Percentiles rank a stretch among this genome's conserved stretches.
These are phyloP conservation scores for Sequoia sempervirens DNA, from an alignment of 75 land plant species.

Conservation along the genomic window DNA sequence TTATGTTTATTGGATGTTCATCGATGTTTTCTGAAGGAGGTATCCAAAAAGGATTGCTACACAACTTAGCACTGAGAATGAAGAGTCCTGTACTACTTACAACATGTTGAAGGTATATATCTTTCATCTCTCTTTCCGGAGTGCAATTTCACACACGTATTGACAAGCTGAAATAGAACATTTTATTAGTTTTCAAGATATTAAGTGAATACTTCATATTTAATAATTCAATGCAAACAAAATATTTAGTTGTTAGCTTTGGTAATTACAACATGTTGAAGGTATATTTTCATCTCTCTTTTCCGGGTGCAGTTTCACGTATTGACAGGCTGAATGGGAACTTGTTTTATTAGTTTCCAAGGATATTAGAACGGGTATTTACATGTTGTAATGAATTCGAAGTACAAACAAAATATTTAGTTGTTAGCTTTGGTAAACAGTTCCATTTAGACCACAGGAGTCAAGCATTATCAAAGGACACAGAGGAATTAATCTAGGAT, in stretches of 20 bases:
- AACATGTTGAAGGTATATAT: conserved; percentile 85
- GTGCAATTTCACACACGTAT: background rate
- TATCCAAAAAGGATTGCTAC: conserved; percentile 69
- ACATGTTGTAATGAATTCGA: background rate
- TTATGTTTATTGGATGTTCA: background rate
- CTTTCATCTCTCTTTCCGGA: background rate
- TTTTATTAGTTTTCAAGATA: background rate
- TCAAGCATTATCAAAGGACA: background rate
- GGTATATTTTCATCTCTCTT: conserved; percentile 24
- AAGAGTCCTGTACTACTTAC: conserved; percentile 95
- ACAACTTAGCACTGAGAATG: conserved; percentile 61
- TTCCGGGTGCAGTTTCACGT: background rate
- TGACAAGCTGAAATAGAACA: background rate
- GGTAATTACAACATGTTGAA: conserved; percentile 97
- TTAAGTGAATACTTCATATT: background rate
- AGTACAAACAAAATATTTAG: background rate
- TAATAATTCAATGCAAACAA: background rate
- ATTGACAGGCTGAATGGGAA: background rate
- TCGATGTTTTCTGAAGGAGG: conserved; percentile 36
- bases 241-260: background rate
- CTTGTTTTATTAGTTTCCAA: background rate
- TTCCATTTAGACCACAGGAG: background rate
- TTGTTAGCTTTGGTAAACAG: background rate
- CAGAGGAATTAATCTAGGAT: background rate
- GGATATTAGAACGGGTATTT: background rate